These are phyloP conservation scores for Vitis labrusca DNA, from an alignment of 164 flowering plant genomes.

Conservation along the genomic window DNA sequence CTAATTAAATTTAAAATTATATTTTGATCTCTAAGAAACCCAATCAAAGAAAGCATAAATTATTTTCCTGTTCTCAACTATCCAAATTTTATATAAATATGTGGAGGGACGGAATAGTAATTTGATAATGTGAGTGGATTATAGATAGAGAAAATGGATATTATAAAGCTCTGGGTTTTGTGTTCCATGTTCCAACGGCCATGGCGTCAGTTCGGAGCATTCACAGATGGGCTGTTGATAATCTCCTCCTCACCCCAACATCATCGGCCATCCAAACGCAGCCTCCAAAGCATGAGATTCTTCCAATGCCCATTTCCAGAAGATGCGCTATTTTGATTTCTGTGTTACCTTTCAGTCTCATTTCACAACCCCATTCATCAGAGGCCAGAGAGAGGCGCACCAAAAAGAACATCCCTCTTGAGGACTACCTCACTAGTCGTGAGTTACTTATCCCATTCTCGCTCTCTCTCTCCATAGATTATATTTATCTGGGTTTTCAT, in stretches of 20 bases:
- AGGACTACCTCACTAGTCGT: slow-evolving; percentile 72
- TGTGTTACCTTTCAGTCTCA: slow-evolving; percentile 43
- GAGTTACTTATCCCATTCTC: slow-evolving; percentile 19
- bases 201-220: slow-evolving; percentile 50
- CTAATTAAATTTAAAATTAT: too few relatives aligned
- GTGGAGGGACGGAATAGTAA: background rate
- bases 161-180: background rate
- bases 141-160: background rate
- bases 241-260: slow-evolving; percentile 10
- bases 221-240: slow-evolving; percentile 19
- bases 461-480: background rate
- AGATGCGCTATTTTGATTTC: slow-evolving; percentile 59
- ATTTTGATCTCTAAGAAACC: too few relatives aligned
- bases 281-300: slow-evolving; percentile 15
- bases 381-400: slow-evolving; percentile 78
- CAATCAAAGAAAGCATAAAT: too few relatives aligned
- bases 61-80: too few relatives aligned
- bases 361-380: slow-evolving; percentile 41
- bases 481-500: background rate
- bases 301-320: slow-evolving; percentile 52
- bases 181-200: slow-evolving; percentile 21
- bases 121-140: slow-evolving; percentile 1
- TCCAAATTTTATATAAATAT: background rate
- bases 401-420: slow-evolving; percentile 66
- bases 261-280: slow-evolving; percentile 14